Percentiles rank a stretch among this genome's conserved stretches.
Conservation (phyloP, 495 filamentous ascomycete species). For the Delitschia confertaspora region DNA sequence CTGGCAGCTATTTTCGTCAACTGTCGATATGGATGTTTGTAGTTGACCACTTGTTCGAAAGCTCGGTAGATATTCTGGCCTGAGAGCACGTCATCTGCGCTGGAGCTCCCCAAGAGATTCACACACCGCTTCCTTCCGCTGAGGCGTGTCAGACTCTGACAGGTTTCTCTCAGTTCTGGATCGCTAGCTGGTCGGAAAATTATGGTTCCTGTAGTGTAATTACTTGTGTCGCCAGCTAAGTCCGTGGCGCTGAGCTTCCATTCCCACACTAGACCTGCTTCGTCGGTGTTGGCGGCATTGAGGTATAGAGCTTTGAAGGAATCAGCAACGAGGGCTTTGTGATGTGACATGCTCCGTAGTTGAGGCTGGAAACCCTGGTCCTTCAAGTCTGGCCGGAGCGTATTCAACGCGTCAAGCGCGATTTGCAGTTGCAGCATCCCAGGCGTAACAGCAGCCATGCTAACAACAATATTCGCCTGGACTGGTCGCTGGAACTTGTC, state of each 20-base stretch:
- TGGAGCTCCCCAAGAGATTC: constrained; percentile 32
- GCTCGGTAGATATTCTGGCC: constrained; percentile 42
- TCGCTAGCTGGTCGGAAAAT: no score
- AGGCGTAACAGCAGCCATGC: constrained; percentile 43
- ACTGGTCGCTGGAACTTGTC: constrained; percentile 36
- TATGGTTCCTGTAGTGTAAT: no score
- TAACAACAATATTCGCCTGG: constrained; percentile 39
- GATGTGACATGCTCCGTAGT: constrained; percentile 35
- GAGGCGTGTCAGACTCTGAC: no score
- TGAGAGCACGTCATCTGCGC: constrained; percentile 41
- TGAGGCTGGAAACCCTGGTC: constrained; percentile 29
- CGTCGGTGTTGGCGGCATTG: no score
- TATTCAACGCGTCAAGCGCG: constrained; percentile 40
- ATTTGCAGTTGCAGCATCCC: constrained; percentile 42
- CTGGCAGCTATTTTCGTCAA: constrained; percentile 41
- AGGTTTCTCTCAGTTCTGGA: no score
- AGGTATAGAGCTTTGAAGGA: no score
- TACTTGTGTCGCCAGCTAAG: no score
- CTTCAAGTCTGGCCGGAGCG: constrained; percentile 33
- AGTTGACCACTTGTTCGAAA: constrained; percentile 45
- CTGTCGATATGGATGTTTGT: constrained; percentile 39
- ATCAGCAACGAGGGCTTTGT: no score
- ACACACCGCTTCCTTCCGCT: constrained; percentile 29
- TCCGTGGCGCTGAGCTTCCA: no score
- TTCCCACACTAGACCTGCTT: no score